A percentile compares a stretch with the other conserved stretches of the same genome.
Conservation (phyloP, 2,329 filamentous ascomycete genomes). For the Xylaria sp. region DNA sequence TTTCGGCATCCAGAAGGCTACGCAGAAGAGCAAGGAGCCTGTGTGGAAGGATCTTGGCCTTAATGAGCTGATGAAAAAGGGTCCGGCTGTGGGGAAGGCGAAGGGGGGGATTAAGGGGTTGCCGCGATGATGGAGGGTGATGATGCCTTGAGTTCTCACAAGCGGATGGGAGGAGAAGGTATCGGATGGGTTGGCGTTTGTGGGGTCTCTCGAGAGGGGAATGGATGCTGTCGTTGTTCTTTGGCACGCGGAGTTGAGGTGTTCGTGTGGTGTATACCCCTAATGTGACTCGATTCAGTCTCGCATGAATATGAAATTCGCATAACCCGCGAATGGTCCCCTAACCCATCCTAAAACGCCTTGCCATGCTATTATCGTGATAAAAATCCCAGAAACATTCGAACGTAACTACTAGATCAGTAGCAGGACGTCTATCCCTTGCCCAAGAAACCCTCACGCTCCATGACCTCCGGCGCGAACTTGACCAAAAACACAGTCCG, state of each 20-base stretch:
- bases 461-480: constrained; percentile 85
- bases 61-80: constrained; percentile 62
- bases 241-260: constrained; percentile 1
- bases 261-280: constrained; percentile 2
- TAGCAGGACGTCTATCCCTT: constrained; percentile 38
- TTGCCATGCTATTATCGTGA: constrained; percentile 20
- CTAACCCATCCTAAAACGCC: constrained; percentile 19
- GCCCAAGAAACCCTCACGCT: constrained; percentile 78
- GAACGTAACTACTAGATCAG: neutral
- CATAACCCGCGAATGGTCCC: constrained; percentile 13
- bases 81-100: constrained; percentile 31
- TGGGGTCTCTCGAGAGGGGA: neutral
- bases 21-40: constrained; percentile 63
- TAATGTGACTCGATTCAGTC: constrained; percentile 1
- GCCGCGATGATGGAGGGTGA: constrained; percentile 29
- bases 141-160: neutral
- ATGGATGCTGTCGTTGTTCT: neutral
- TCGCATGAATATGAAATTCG: constrained; percentile 1
- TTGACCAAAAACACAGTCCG: constrained; percentile 94
- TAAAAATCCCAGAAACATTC: constrained; percentile 9
- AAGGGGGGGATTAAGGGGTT: constrained; percentile 28
- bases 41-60: constrained; percentile 76
- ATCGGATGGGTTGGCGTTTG: neutral
- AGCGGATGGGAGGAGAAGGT: neutral
- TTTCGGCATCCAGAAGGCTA: constrained; percentile 78